Base-by-base conservation (phyloP, 768 basidiomycete genomes). In the Cantharellus anzutake region DNA sequence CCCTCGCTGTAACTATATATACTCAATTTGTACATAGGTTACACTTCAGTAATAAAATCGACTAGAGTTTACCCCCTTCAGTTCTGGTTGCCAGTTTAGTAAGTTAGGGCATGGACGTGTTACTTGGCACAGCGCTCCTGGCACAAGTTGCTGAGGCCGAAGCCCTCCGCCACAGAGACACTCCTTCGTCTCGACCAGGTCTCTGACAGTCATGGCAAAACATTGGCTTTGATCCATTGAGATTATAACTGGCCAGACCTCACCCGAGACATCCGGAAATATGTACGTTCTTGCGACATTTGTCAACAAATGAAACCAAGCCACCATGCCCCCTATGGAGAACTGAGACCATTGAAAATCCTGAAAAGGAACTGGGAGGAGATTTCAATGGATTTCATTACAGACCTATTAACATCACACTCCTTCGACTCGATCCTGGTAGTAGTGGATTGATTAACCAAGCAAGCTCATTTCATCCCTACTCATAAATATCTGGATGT, bases 221-320 rank as follows among this genome's bases (percentile, higher is more conserved):
- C n/a, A n/a, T n/a, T n/a, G n/a, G n/a, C n/a, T n/a, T 11, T 58
- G 20, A 48, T 48, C 20, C 44, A 20, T 7, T 20, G 44, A 48
- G 20, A 20, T 48, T 70, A 51, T 58, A 66, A 62, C 60, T 72
- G 67, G 68, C 66, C 67, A 2, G 34, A n/a, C 2, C 62, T 68
- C 56, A 4, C 38, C 2, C n/a, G 42, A n/a, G 65, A 66, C 60
- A 60, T 72, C 29, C 34, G 59, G 2, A 58, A 64, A n/a, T 72
- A 70, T 56, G 64, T 73, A 3, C 3, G 48, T 0, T 59, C 63
- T 3, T 73, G 72, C 59, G 63, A 68, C 0, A 60, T 16, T 2
- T 68, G 67, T 42, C 64, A 65, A 34, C 37, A 55, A 4, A 35
- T 35, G 3, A 67, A 66, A 34, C 35, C 29, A 1, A 35, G 39